Conservation (phyloP, 1,139 yeast genomes). For the Maudiozyma humilis region DNA sequence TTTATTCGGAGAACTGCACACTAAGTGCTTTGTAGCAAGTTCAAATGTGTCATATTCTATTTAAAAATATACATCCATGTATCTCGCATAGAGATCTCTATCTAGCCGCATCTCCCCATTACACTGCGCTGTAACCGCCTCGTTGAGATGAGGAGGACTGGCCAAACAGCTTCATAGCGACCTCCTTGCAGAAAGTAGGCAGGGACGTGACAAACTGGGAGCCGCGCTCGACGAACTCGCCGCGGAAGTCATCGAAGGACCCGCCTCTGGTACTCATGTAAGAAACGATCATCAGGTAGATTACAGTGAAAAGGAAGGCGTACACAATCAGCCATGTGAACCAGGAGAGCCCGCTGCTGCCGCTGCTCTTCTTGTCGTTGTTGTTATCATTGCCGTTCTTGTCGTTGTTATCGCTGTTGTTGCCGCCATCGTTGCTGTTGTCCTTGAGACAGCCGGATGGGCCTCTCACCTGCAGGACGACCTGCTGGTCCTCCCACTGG, state of each 20-base stretch:
- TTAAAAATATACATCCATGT: background rate
- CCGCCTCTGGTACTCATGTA: slow-evolving; percentile 50
- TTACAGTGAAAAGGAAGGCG: slow-evolving; percentile 57
- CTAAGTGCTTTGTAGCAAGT: background rate
- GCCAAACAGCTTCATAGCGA: slow-evolving; percentile 65
- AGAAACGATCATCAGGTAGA: slow-evolving; percentile 69
- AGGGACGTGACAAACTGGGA: slow-evolving; percentile 52
- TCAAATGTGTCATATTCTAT: background rate
- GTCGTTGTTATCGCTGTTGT: slow-evolving; percentile 27
- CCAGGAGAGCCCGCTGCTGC: slow-evolving; percentile 38
- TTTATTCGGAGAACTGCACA: background rate
- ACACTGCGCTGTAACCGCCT: slow-evolving; percentile 91
- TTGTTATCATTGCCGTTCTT: slow-evolving; percentile 22
- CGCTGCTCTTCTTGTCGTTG: slow-evolving; percentile 26
- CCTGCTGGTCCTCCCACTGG: slow-evolving; percentile 21
- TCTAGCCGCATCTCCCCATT: slow-evolving; percentile 2
- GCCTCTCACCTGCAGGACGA: slow-evolving; percentile 22
- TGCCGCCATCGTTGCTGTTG: slow-evolving; percentile 13
- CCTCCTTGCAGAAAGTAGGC: slow-evolving; percentile 66
- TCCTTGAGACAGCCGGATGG: slow-evolving; percentile 31
- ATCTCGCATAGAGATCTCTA: background rate
- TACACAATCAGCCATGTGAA: slow-evolving; percentile 67
- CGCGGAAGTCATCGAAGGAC: slow-evolving; percentile 39
- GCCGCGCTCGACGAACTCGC: slow-evolving; percentile 68
- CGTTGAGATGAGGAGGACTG: slow-evolving; percentile 38